A percentile compares a stretch with the other conserved stretches of the same genome.
Evolutionary conservation across 2,329 filamentous ascomycete species (phyloP).

Genomic region (Torrubiellomyces zombiae): DNA sequence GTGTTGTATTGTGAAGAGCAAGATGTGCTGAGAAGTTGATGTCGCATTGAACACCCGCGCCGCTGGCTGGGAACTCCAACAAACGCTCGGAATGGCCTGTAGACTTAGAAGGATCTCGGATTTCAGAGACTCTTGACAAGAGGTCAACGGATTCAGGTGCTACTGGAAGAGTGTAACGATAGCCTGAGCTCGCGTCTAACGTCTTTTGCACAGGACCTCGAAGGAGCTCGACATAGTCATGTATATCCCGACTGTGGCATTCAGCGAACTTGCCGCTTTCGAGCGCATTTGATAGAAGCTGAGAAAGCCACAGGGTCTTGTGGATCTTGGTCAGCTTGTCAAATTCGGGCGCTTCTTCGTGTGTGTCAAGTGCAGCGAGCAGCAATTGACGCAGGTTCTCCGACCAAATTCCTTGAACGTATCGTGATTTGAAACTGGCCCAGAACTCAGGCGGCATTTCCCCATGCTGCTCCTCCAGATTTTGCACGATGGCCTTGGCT

Average conservation of each 20-base stretch:
- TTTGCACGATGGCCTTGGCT: conserved; percentile 14
- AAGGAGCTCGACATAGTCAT: conserved; percentile 34
- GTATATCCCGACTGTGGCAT: conserved; percentile 18
- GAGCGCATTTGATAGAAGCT: conserved; percentile 37
- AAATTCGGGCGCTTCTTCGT: conserved; percentile 13
- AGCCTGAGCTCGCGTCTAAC: conserved; percentile 3
- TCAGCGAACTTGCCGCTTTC: conserved; percentile 28
- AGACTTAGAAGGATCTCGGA: conserved; percentile 34
- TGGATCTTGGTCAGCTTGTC: conserved; percentile 30
- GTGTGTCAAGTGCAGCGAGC: conserved; percentile 5
- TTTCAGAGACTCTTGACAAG: conserved; percentile 24
- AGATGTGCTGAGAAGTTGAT: conserved; percentile 83
- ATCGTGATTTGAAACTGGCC: conserved; percentile 21
- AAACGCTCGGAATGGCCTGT: conserved; percentile 34
- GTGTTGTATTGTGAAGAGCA: conserved; percentile 65
- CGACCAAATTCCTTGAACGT: conserved; percentile 35
- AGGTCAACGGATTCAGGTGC: conserved; percentile 15
- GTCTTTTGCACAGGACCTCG: conserved; percentile 17
- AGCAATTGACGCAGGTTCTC: conserved; percentile 27
- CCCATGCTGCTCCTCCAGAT: conserved; percentile 19
- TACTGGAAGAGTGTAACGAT: conserved; percentile 18
- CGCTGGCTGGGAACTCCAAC: conserved; percentile 62
- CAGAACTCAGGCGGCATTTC: conserved; percentile 3
- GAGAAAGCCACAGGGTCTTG: conserved; percentile 37
- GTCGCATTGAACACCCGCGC: conserved; percentile 73